Conservation (phyloP, 169 alveolate species). For the Eimeria necatrix region DNA sequence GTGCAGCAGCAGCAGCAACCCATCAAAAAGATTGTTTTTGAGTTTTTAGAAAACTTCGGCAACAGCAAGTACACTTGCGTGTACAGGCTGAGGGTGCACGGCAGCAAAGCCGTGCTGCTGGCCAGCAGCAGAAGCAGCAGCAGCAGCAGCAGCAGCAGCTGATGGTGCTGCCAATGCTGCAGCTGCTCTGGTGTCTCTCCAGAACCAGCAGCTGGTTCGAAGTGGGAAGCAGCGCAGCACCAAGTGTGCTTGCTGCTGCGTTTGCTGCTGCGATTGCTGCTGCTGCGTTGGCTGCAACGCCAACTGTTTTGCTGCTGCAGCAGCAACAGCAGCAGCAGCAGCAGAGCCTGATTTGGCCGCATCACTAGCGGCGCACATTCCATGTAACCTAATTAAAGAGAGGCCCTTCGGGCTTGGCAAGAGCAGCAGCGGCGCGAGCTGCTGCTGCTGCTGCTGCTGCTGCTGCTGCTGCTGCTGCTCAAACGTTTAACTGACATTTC, state of each 20-base stretch:
- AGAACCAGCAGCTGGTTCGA: neutral
- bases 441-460: neutral
- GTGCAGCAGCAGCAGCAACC: conserved; percentile 70
- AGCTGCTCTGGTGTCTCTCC: neutral
- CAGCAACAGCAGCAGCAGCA: neutral
- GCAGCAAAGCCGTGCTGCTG: conserved; percentile 72
- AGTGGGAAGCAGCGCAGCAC: neutral
- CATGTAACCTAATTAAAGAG: neutral
- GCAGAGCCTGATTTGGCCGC: neutral
- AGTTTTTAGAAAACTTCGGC: conserved; percentile 77
- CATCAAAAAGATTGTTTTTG: conserved; percentile 59
- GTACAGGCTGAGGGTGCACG: conserved; percentile 81
- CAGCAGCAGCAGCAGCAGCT: conserved; percentile 47
- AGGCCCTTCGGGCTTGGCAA: neutral
- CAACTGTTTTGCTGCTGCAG: neutral
- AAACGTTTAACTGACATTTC: neutral
- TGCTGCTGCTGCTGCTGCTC: conserved; percentile 5
- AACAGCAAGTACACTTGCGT: conserved; percentile 79
- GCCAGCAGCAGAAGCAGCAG: conserved; percentile 59
- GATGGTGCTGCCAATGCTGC: neutral
- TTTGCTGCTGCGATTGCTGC: neutral
- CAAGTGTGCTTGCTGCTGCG: neutral
- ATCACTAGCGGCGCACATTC: neutral
- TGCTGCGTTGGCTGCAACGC: conserved; percentile 8
- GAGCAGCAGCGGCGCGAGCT: neutral